phyloP scores from a whole-genome alignment of 1,284 basidiomycete species.

The Caloboletus firmus region DNA sequence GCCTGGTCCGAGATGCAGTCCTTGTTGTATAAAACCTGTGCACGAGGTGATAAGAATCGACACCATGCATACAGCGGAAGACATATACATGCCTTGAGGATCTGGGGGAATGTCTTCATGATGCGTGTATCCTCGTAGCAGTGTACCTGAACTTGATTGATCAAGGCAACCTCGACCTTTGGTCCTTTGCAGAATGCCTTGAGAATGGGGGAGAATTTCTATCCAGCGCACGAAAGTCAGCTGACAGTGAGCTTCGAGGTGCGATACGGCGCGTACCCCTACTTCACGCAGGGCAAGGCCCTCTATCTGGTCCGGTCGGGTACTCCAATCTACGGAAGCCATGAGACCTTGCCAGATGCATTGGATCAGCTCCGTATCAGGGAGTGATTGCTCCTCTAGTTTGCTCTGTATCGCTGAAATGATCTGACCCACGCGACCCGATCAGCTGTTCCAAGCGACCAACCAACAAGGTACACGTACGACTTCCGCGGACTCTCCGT shows the following conservation, averaged over 20 bases:
- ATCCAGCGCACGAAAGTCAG: conserved; percentile 8
- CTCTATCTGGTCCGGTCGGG: conserved; percentile 88
- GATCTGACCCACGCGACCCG: conserved; percentile 50
- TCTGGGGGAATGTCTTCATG: conserved; percentile 91
- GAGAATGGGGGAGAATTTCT: conserved; percentile 84
- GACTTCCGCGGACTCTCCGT: conserved; percentile 61
- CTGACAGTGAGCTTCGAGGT: neutral
- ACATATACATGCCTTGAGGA: conserved; percentile 74
- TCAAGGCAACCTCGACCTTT: conserved; percentile 88
- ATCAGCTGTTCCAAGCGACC: conserved; percentile 14
- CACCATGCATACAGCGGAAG: neutral
- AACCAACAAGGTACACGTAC: conserved; percentile 41
- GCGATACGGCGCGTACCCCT: conserved; percentile 50
- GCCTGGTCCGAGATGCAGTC: conserved; percentile 95
- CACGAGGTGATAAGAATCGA: neutral
- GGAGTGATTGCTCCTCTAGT: conserved; percentile 68
- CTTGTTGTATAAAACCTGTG: conserved; percentile 87
- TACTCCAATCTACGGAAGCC: conserved; percentile 82
- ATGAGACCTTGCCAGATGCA: conserved; percentile 93
- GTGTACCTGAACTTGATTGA: conserved; percentile 92
- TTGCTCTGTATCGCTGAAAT: conserved; percentile 68
- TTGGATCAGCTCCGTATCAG: conserved; percentile 80
- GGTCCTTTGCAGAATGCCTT: conserved; percentile 86
- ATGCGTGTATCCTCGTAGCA: conserved; percentile 94
- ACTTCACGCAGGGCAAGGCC: conserved; percentile 82